These are phyloP conservation scores for Moniliella sp. DNA, from an alignment of 1,284 basidiomycete genomes.

Conservation along the genomic window DNA sequence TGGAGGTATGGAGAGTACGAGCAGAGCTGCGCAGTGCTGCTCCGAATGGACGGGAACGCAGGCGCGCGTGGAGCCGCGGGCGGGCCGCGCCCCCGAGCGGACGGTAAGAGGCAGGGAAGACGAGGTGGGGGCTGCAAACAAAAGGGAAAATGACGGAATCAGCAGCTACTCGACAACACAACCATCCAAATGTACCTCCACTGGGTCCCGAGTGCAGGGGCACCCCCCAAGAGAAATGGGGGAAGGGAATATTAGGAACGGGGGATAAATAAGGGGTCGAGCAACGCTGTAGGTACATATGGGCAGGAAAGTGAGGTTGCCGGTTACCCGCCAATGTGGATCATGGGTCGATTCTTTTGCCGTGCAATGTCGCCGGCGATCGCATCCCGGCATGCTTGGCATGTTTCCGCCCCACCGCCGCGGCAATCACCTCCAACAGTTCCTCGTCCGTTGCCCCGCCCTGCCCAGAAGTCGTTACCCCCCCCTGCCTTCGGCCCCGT, in stretches of 20 bases:
- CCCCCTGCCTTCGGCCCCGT: conserved; percentile 1
- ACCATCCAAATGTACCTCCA: no score
- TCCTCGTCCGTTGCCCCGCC: conserved; percentile 43
- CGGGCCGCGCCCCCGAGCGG: no score
- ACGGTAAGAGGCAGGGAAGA: no score
- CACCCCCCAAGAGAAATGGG: not conserved
- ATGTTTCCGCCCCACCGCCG: conserved; percentile 52
- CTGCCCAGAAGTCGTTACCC: no score
- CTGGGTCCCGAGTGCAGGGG: not conserved
- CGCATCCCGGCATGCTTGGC: conserved; percentile 48
- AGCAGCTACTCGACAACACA: no score
- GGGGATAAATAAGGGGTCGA: not conserved
- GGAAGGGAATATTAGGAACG: not conserved
- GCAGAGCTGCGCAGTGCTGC: no score
- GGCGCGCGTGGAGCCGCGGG: no score
- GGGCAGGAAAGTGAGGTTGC: not conserved
- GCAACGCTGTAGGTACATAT: no score
- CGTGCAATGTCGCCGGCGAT: conserved; percentile 16
- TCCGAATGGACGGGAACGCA: no score
- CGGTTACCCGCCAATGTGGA: conserved; percentile 49
- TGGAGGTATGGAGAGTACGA: no score
- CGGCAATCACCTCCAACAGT: conserved; percentile 45
- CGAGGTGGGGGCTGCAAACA: no score
- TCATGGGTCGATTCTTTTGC: conserved; percentile 43
- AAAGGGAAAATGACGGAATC: no score